Base-by-base conservation (phyloP, 108 stramenopile genomes). In the Fragilariopsis cylindrus region DNA sequence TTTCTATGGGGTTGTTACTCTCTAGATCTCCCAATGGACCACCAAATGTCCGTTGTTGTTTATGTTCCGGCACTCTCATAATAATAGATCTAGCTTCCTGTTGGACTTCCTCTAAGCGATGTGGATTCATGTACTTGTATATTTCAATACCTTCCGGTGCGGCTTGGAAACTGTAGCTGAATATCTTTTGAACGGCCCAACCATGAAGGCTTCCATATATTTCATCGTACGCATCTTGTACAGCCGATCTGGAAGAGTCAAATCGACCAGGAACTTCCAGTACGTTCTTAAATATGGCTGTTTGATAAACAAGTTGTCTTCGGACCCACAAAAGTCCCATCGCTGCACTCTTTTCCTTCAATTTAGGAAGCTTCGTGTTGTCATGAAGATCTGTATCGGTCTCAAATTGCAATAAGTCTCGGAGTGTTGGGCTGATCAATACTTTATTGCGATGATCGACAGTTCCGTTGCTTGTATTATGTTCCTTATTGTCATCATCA, bases 141-240 rank as follows among this genome's bases (percentile, higher is more conserved):
- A 91, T 84, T 4, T 77, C 69, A 40, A 70, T 75, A 15, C 75
- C 71, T 5, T 84, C 76, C 4, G 90, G 90, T 13, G 90, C 86
- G 7, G 90, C 82, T 60, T 87, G 81, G 67, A 91, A 88, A 39
- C 86, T 87, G 66, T 85, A 85, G 47, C 71, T 86, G 72, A 90
- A 87, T 68, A 92, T 92, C 75, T 89, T 84, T 60, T 88, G 81
- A 11, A 88, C 82, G 12, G 88, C 80, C 88, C 89, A 93, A 4
- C 86, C 86, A 64, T 93, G 92, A 69, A 74, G 88, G 48, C 74
- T 69, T 15, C 69, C 84, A 65, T 93, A 93, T 3, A 88, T 83
- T 60, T 80, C 72, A 49, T 65, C 47, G 71, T 93, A 93, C 5
- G 92, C 92, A 11, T 83, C 81, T 15, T 71, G 69, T 12, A 87